phyloP scores from a whole-genome alignment of 1,284 basidiomycete species.

The Paramarasmius palmivorus region DNA sequence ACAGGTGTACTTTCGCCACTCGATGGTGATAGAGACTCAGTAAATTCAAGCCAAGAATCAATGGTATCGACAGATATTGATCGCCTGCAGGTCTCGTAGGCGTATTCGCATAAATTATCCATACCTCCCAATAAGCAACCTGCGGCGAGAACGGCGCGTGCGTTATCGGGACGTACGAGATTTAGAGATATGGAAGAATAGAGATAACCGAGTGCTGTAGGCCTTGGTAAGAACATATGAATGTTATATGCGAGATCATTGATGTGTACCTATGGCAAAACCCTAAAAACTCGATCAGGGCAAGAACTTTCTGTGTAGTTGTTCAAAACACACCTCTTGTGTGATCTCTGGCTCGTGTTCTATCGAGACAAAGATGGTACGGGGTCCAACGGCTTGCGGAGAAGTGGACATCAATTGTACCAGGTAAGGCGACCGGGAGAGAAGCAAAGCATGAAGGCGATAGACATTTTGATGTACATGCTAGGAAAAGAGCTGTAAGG shows the following conservation, averaged over 20 bases:
- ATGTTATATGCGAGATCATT: neutral
- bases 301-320: slow-evolving; percentile 6
- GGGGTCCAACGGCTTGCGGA: slow-evolving; percentile 56
- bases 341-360: slow-evolving; percentile 80
- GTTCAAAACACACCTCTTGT: slow-evolving; percentile 62
- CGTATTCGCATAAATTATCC: slow-evolving; percentile 77
- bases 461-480: slow-evolving; percentile 76
- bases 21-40: slow-evolving; percentile 55
- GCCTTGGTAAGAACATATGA: slow-evolving; percentile 9
- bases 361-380: slow-evolving; percentile 71
- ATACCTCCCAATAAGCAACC: slow-evolving; percentile 82
- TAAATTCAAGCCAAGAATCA: slow-evolving; percentile 74
- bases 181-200: slow-evolving; percentile 73
- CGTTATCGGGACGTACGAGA: slow-evolving; percentile 72
- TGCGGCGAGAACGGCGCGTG: slow-evolving; percentile 79
- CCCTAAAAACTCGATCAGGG: slow-evolving; percentile 46
- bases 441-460: slow-evolving; percentile 77
- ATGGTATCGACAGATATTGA: slow-evolving; percentile 76
- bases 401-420: slow-evolving; percentile 83
- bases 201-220: slow-evolving; percentile 71
- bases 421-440: slow-evolving; percentile 84
- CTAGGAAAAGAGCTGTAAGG: slow-evolving; percentile 36
- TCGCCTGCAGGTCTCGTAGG: slow-evolving; percentile 75
- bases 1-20: slow-evolving; percentile 57
- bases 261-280: slow-evolving; percentile 62